Evolutionary conservation across 2,329 filamentous ascomycete species (phyloP).

Genomic region (Alternaria triticina): DNA sequence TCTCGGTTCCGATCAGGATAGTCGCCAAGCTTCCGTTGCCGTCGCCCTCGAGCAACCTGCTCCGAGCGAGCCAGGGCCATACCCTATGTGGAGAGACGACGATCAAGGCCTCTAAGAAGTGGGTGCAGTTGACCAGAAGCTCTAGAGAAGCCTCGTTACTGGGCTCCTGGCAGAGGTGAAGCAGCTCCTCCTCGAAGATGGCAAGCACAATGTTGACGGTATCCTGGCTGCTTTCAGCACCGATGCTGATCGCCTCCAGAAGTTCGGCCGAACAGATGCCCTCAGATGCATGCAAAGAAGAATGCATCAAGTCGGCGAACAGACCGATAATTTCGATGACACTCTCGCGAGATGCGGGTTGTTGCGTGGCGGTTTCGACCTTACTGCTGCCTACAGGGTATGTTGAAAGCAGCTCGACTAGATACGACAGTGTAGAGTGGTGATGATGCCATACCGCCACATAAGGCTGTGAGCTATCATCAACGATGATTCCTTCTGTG

Average conservation of each 20-base stretch:
- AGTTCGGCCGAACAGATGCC: constrained; percentile 37
- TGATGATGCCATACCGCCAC: constrained; percentile 76
- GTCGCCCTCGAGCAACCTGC: constrained; percentile 77
- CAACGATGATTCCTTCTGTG: constrained; percentile 75
- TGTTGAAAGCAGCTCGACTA: constrained; percentile 77
- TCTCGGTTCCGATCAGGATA: constrained; percentile 82
- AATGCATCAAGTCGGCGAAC: constrained; percentile 70
- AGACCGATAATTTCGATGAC: constrained; percentile 76
- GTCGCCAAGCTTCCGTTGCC: constrained; percentile 77
- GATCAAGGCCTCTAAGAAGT: constrained; percentile 78
- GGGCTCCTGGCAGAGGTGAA: constrained; percentile 58
- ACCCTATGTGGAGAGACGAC: constrained; percentile 78
- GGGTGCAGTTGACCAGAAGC: constrained; percentile 75
- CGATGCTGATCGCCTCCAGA: constrained; percentile 37
- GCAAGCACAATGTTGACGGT: constrained; percentile 83
- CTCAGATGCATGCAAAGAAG: constrained; percentile 41
- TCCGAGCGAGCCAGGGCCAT: constrained; percentile 88
- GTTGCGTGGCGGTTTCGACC: constrained; percentile 55
- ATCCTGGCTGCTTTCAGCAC: constrained; percentile 66
- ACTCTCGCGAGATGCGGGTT: constrained; percentile 63
- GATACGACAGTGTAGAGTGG: constrained; percentile 79
- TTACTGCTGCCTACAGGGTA: constrained; percentile 63
- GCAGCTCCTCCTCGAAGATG: constrained; percentile 75
- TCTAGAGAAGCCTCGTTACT: constrained; percentile 68
- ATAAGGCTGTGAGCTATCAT: constrained; percentile 72